Conservation (phyloP, 768 basidiomycete species). For the Tulasnella sp. region DNA sequence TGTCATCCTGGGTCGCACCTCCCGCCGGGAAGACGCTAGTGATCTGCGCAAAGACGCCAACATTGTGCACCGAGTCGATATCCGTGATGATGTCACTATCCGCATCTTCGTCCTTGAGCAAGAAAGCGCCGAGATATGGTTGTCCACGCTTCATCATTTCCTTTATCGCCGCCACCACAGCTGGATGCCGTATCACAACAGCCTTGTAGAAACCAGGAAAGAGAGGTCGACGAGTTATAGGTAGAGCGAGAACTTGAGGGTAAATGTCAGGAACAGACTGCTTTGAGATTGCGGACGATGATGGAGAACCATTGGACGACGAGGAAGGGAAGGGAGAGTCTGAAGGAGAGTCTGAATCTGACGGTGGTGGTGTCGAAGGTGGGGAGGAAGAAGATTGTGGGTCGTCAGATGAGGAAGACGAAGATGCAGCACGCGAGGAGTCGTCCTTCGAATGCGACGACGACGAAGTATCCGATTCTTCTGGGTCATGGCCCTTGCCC, state of each 20-base stretch:
- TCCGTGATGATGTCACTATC: constrained; percentile 90
- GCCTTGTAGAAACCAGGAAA: constrained; percentile 99
- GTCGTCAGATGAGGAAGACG: constrained; percentile 28
- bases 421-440: constrained; percentile 22
- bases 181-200: constrained; percentile 81
- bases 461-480: constrained; percentile 22
- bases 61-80: constrained; percentile 73
- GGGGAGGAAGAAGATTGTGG: constrained; percentile 30
- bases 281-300: constrained; percentile 52
- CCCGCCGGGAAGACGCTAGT: constrained; percentile 76
- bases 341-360: constrained; percentile 17
- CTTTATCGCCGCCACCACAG: constrained; percentile 85
- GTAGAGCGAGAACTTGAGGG: constrained; percentile 87
- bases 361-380: constrained; percentile 17
- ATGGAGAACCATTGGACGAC: constrained; percentile 21
- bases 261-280: constrained; percentile 82
- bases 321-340: constrained; percentile 29
- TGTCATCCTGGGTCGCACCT: constrained; percentile 41
- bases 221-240: constrained; percentile 86
- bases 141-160: constrained; percentile 96
- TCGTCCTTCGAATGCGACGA: constrained; percentile 3
- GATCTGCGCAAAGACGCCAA: constrained; percentile 95
- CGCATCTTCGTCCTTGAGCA: constrained; percentile 85
- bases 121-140: constrained; percentile 92
- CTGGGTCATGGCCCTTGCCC: constrained; percentile 12